These are phyloP conservation scores for Nakaseomyces bracarensis DNA, from an alignment of 1,139 yeast species.

Conservation along the genomic window DNA sequence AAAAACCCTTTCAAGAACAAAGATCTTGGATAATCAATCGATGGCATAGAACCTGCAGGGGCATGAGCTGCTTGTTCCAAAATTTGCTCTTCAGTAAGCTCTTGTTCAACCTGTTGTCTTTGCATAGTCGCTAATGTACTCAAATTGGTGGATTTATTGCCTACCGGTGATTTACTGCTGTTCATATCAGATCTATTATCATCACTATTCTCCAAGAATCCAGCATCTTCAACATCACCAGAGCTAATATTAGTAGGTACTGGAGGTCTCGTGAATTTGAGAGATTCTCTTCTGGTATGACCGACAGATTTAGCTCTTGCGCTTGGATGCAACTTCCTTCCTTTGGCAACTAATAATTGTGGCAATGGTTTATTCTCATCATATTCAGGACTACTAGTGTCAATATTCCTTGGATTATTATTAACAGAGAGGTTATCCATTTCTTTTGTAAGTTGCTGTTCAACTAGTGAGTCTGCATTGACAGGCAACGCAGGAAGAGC, in stretches of 20 bases:
- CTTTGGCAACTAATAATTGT: constrained; percentile 22
- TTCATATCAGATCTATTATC: constrained; percentile 46
- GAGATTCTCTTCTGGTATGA: constrained; percentile 59
- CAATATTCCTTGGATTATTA: constrained; percentile 7
- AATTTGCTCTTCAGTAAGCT: constrained; percentile 53
- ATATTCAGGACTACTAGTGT: constrained; percentile 3
- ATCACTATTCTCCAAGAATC: constrained; percentile 60
- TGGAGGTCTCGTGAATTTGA: constrained; percentile 34
- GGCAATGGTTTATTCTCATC: constrained; percentile 25
- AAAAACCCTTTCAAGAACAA: constrained; percentile 89
- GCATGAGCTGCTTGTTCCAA: constrained; percentile 61
- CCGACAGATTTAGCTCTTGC: constrained; percentile 89
- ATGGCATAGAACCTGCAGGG: constrained; percentile 79
- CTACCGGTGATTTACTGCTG: constrained; percentile 15
- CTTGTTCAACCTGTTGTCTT: constrained; percentile 17
- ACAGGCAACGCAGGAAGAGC: constrained; percentile 31
- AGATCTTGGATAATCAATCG: constrained; percentile 87
- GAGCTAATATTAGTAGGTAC: constrained; percentile 27
- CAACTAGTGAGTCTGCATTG: constrained; percentile 30
- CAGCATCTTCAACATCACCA: constrained; percentile 22
- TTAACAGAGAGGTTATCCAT: constrained; percentile 18
- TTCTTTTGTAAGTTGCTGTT: constrained; percentile 27
- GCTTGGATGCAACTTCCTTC: constrained; percentile 57
- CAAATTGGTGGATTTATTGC: background rate
- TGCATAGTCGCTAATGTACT: constrained; percentile 8